These are phyloP conservation scores for Straminergon stramineum DNA, from an alignment of 225 moss, liverwort and hornwort species.

Conservation along the genomic window DNA sequence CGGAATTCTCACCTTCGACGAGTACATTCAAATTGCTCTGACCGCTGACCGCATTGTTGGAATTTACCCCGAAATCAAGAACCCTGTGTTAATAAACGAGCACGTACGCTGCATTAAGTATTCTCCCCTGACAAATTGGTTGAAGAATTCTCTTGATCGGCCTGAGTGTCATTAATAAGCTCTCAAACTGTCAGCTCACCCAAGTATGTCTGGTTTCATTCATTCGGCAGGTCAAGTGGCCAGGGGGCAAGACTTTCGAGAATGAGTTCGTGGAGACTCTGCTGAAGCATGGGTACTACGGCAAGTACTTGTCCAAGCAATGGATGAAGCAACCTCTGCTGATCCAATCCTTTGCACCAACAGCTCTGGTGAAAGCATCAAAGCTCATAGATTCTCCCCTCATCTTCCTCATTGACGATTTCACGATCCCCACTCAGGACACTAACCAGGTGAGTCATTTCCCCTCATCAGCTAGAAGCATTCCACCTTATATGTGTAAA, in stretches of 20 bases:
- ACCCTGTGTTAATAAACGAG: slow-evolving; percentile 65
- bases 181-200: neutral
- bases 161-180: neutral
- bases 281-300: slow-evolving; percentile 54
- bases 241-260: slow-evolving; percentile 54
- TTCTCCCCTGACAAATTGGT: neutral
- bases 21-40: slow-evolving; percentile 69
- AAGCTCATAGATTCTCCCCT: slow-evolving; percentile 55
- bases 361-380: slow-evolving; percentile 48
- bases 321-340: slow-evolving; percentile 66
- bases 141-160: neutral
- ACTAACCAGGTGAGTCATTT: slow-evolving; percentile 54
- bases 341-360: slow-evolving; percentile 89
- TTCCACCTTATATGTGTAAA: neutral
- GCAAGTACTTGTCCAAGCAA: slow-evolving; percentile 53
- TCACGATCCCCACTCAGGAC: slow-evolving; percentile 56
- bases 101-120: slow-evolving; percentile 37
- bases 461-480: neutral
- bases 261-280: slow-evolving; percentile 55
- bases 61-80: slow-evolving; percentile 92
- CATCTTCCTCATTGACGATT: slow-evolving; percentile 76
- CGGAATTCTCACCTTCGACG: slow-evolving; percentile 61
- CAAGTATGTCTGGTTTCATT: neutral
- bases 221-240: slow-evolving; percentile 70
- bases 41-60: slow-evolving; percentile 60